phyloP scores from a whole-genome alignment of 2,329 filamentous ascomycete species.

The Phoma sp. region DNA sequence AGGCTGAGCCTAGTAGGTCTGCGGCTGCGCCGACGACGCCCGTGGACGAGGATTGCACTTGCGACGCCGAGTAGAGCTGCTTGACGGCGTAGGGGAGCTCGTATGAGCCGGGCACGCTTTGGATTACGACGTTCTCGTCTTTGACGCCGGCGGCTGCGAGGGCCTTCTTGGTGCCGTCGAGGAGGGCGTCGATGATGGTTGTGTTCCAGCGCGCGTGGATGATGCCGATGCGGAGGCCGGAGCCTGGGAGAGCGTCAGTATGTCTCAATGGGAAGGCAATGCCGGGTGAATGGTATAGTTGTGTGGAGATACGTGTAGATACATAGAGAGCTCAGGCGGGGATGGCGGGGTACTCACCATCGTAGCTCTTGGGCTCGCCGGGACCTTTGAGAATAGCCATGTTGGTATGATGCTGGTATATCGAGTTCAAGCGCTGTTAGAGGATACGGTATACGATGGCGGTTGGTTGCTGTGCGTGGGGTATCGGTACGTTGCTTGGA shows the following conservation, averaged over 20 bases:
- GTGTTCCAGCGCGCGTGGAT: slow-evolving; percentile 96
- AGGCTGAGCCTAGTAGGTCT: slow-evolving; percentile 76
- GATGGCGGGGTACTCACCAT: slow-evolving; percentile 55
- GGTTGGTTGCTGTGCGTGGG: slow-evolving; percentile 12
- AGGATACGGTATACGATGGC: slow-evolving; percentile 7
- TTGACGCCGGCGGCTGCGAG: slow-evolving; percentile 81
- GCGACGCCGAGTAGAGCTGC: slow-evolving; percentile 84
- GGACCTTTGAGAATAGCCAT: slow-evolving; percentile 70
- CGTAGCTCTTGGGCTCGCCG: slow-evolving; percentile 63
- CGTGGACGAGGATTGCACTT: slow-evolving; percentile 73
- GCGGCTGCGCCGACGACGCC: slow-evolving; percentile 71
- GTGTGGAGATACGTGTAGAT: neutral
- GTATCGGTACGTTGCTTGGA: slow-evolving; percentile 17
- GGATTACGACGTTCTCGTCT: slow-evolving; percentile 85
- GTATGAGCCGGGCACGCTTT: slow-evolving; percentile 92
- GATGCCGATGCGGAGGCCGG: slow-evolving; percentile 85
- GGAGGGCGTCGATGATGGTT: slow-evolving; percentile 83
- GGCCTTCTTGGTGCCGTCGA: slow-evolving; percentile 80
- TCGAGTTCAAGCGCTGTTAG: slow-evolving; percentile 8
- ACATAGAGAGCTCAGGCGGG: slow-evolving; percentile 8
- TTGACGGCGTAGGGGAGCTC: slow-evolving; percentile 92
- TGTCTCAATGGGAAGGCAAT: neutral
- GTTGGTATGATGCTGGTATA: neutral
- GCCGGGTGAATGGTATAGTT: no score
- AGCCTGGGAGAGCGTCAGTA: slow-evolving; percentile 47